These are phyloP conservation scores for Strigomonas culicis DNA, from an alignment of 208 protist genomes.

Conservation along the genomic window DNA sequence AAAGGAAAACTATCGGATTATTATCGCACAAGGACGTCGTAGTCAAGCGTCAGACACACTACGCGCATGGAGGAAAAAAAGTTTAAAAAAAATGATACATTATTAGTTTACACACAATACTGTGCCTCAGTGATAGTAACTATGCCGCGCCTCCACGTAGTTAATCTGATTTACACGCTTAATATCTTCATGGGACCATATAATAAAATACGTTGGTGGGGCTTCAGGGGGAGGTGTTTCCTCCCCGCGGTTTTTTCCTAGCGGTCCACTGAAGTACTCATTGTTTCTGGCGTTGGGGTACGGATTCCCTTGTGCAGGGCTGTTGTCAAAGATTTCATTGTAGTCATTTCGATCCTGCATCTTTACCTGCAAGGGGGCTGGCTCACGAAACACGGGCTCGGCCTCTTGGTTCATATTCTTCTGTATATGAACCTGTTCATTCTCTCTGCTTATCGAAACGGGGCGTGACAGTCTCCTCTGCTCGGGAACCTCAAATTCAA, in stretches of 20 bases:
- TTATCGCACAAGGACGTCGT: constrained; percentile 6
- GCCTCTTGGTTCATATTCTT: not conserved
- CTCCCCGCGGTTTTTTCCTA: too few species aligned
- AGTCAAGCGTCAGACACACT: too few species aligned
- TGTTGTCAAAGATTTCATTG: too few species aligned
- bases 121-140: not conserved
- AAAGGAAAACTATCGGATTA: not conserved
- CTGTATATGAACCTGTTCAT: not conserved
- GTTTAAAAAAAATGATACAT: not conserved
- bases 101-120: not conserved
- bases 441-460: not conserved
- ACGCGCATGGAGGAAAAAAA: too few species aligned
- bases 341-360: not conserved
- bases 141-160: constrained; percentile 18
- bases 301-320: too few species aligned
- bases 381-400: not conserved
- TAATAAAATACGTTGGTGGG: not conserved
- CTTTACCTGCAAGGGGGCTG: not conserved
- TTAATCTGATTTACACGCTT: constrained; percentile 33
- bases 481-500: constrained; percentile 16
- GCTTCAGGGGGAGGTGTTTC: not conserved
- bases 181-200: constrained; percentile 73
- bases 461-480: constrained; percentile 14
- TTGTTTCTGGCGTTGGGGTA: too few species aligned
- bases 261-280: too few species aligned